Conservation (phyloP, 768 basidiomycete genomes). For the Phanerodontia chrysosporium region DNA sequence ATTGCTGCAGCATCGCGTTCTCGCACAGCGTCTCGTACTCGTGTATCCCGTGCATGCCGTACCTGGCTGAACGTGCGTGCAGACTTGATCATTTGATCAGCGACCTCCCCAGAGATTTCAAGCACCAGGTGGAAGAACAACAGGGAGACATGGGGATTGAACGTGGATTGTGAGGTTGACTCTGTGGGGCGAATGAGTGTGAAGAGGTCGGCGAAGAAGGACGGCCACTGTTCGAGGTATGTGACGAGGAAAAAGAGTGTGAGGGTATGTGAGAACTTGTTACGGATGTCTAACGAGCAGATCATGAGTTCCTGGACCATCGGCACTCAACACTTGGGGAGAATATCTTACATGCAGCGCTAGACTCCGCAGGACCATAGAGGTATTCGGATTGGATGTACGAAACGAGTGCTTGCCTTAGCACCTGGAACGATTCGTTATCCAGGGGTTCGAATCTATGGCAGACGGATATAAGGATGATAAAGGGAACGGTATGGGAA, state of each 20-base stretch:
- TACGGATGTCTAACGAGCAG: constrained; percentile 68
- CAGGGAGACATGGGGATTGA: constrained; percentile 82
- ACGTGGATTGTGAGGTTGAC: constrained; percentile 50
- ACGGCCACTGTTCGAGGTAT: constrained; percentile 81
- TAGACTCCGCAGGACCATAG: constrained; percentile 77
- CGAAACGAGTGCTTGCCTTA: constrained; percentile 73
- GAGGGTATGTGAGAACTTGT: constrained; percentile 91
- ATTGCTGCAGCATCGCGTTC: constrained; percentile 84
- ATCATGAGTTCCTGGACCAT: no score
- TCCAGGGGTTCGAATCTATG: constrained; percentile 63
- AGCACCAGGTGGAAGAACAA: constrained; percentile 89
- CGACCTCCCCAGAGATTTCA: constrained; percentile 97
- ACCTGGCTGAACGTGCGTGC: constrained; percentile 68
- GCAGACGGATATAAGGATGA: neutral
- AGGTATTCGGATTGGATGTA: constrained; percentile 91
- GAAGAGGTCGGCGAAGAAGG: constrained; percentile 79
- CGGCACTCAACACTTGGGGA: no score
- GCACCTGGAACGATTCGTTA: constrained; percentile 59
- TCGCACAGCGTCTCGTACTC: constrained; percentile 85
- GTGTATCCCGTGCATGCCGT: constrained; percentile 76
- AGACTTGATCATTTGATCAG: constrained; percentile 89
- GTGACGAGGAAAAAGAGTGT: constrained; percentile 86
- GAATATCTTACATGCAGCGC: constrained; percentile 66
- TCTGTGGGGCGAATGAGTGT: constrained; percentile 63
- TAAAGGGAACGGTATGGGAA: neutral